Base-by-base conservation (phyloP, 2,329 filamentous ascomycete genomes). In the Cladosporium sphaerospermum region DNA sequence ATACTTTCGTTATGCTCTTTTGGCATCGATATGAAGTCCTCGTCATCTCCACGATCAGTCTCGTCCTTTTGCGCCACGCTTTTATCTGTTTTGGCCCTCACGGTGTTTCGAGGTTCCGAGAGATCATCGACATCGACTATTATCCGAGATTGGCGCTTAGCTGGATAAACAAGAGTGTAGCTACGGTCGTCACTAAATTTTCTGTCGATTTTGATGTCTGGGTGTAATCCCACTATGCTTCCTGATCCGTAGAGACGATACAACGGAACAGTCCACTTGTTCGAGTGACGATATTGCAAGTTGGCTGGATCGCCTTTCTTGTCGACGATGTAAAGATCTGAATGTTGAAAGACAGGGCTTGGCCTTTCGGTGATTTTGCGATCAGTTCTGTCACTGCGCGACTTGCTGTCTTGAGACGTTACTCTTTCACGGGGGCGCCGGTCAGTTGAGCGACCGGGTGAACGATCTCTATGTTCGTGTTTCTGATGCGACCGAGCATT, bases 221-320 rank as follows among this genome's bases (percentile, higher is more conserved):
- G 71, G 1, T 74, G 67, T 0, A 85, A 73, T 0, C 91, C 92
- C 10, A 97, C 68, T 1, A 96, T 74, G 54, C 76, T 78, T 2
- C 89, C 89, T 52, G 75, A 74, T 11, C 89, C 88, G 56, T 74
- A 73, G 5, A 89, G 83, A 56, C 78, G 78, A 65, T 95, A 96
- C 2, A 71, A 62, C 0, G 90, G 89, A 9, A 95, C 72, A 51
- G 78, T 80, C 58, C 86, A 87, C 34, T 81, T 81, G 65, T 96
- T 83, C 37, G 87, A 77, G 28, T 81, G 79, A 2, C 88, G 88
- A 66, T 91, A 96, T 23, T 79, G 78, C 42, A 86, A 69, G 59
- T 93, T 89, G 45, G 89, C 78, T 4, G 78, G 74, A 62, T 97
- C 92, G 0, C 92, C 91, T 63, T 82, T 83, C 40, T 75, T 81